These are phyloP conservation scores for Biscutella auriculata DNA, from an alignment of 441 rosid genomes.

Conservation along the genomic window DNA sequence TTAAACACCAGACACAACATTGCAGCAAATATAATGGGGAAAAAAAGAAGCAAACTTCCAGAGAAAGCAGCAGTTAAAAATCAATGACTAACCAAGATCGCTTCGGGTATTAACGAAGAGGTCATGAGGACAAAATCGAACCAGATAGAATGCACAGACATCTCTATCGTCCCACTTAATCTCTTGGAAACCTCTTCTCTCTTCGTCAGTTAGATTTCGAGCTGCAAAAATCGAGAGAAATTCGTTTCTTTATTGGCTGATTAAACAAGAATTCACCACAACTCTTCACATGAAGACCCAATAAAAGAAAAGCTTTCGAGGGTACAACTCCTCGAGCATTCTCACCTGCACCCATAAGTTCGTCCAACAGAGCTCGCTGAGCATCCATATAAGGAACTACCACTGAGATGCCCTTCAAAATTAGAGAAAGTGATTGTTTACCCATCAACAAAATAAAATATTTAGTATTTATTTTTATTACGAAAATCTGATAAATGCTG, in stretches of 20 bases:
- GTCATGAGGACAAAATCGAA: conserved; percentile 93
- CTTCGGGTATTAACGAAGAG: conserved; percentile 96
- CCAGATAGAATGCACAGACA: conserved; percentile 87
- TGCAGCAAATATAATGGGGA: background rate
- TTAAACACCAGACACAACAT: conserved; percentile 10
- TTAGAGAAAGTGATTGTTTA: too few relatives aligned
- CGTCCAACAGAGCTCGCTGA: conserved; percentile 91
- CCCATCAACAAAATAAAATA: too few relatives aligned
- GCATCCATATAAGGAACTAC: too few relatives aligned
- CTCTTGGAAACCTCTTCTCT: conserved; percentile 74
- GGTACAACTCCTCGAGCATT: background rate
- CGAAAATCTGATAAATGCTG: too few relatives aligned
- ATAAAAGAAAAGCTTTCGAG: background rate
- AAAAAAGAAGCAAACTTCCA: too few relatives aligned
- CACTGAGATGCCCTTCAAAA: too few relatives aligned
- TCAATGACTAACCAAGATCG: conserved; percentile 57
- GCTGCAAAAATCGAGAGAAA: conserved; percentile 27
- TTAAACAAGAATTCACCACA: background rate
- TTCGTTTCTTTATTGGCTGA: background rate
- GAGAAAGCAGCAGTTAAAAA: background rate
- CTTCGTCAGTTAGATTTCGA: conserved; percentile 85
- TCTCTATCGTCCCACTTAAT: conserved; percentile 89
- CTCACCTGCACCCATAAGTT: conserved; percentile 94
- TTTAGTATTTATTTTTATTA: too few relatives aligned
- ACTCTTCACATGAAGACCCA: background rate